Evolutionary conservation across 2,329 filamentous ascomycete species (phyloP), one percentile per base, ranked within the genome.

Genomic region (Ceratocystiopsis sp.): DNA sequence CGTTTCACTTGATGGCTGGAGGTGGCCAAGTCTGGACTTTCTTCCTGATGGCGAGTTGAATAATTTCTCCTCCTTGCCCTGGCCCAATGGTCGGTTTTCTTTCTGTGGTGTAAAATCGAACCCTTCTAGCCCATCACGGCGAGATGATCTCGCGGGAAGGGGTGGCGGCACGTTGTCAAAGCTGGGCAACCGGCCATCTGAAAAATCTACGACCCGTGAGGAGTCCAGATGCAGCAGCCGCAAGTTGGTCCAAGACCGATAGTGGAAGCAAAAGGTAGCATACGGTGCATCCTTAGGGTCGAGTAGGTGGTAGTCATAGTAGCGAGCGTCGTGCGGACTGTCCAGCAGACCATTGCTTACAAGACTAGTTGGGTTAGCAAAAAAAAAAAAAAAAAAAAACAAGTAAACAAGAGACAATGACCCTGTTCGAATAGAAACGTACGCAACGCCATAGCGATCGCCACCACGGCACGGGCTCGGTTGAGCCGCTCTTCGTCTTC

Each of bases 251-350:
- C 63, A 67, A 8, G 67, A 70, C 29, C 71, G 64, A 48, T 76
- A 76, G 46, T 76, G 68, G 47, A 75, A 72, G 21, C 61, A 61
- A 46, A 75, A 76, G 0, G 62, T 64, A 5, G 64, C 65, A 48
- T 65, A 75, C 0, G 73, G 73, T 2, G 54, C 59, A 37, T 73
- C 65, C 43, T 16, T 68, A 0, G 68, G 54, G 44, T 76, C 73
- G 18, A 64, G 52, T 4, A 76, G 57, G 37, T 62, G 55, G 57
- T 67, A 77, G 48, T 71, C 62, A 49, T 69, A 75, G 53, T 63
- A 75, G 12, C 55, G 61, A 12, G 64, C 61, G 38, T 69, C 61
- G 49, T 72, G 60, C 3, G 70, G 68, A 16, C 60, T 60, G 16
- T 73, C 65, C 3, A 75, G 44, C 8, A 75, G 56, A 14, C 71